Base-by-base conservation (phyloP, 2,329 filamentous ascomycete genomes). In the Fusarium temperatum region DNA sequence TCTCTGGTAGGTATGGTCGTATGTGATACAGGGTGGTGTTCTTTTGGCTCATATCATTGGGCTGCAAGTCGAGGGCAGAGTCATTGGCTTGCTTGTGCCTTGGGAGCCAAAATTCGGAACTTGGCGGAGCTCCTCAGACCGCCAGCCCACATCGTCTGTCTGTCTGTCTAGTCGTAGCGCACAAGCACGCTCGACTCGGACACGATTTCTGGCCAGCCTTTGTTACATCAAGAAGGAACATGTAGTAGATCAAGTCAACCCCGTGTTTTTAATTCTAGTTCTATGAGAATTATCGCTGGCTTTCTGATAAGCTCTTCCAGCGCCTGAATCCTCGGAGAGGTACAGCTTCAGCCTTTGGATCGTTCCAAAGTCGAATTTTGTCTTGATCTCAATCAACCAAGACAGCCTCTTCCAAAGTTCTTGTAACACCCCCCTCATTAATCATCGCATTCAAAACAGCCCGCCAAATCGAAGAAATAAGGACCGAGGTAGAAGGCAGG, bases 1-100 rank as follows among this genome's bases (percentile, higher is more conserved):
- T 60, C 32, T 60, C 57, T 60, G 57, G 14, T 60, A 60, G 57
- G 57, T 60, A 53, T 60, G 57, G 57, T 60, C 57, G 57, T 60
- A 60, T 60, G 57, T 60, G 22, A 10, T 1, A 8, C 17, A 24
- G 2, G 1, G 3, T 9, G 6, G n/a, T 26, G 32, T 22, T 26
- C 4, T 38, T 22, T 22, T 15, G 17, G 50, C 4, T 53, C 0
- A 38, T 53, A 36, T 22, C 1, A 7, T 15, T 11, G 3, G 13
- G 18, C 13, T 22, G 14, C 3, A 15, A 22, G 50, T 6, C 18
- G 3, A 53, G 22, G 22, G 1, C 4, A n/a, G 12, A 50, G 22
- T 32, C 8, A 3, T n/a, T n/a, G 11, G 11, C 22, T n/a, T 32
- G 47, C 22, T 15, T 32, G 22, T 7, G 8, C 3, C 12, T 11